Conservation (phyloP, 352 stramenopile species). For the Pythium utonaiense region DNA sequence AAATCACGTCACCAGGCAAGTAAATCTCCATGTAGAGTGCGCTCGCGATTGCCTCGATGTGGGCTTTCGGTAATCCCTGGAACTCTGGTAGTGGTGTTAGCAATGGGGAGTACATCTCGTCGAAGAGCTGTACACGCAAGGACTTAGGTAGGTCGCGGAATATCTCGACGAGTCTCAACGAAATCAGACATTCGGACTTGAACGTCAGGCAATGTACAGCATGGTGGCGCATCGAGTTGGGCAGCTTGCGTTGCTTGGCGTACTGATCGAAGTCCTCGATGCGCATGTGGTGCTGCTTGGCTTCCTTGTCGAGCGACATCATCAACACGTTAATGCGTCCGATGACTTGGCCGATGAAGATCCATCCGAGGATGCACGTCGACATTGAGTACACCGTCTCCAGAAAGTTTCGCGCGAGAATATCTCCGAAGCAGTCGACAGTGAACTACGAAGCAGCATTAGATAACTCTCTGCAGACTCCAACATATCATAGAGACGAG, state of each 20-base stretch:
- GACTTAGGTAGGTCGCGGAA: slow-evolving; percentile 45
- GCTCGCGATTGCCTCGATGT: slow-evolving; percentile 48
- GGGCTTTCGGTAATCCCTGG: slow-evolving; percentile 27
- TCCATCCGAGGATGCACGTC: slow-evolving; percentile 68
- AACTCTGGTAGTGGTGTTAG: slow-evolving; percentile 39
- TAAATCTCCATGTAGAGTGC: slow-evolving; percentile 61
- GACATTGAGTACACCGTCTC: slow-evolving; percentile 56
- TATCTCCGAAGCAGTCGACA: slow-evolving; percentile 74
- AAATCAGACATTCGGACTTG: slow-evolving; percentile 50
- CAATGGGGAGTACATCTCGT: slow-evolving; percentile 49
- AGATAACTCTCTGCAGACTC: not conserved
- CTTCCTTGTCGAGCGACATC: slow-evolving; percentile 55
- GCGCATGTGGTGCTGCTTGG: slow-evolving; percentile 44
- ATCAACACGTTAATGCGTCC: slow-evolving; percentile 68
- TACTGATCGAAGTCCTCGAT: slow-evolving; percentile 72
- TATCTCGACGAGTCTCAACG: slow-evolving; percentile 33
- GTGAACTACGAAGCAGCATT: slow-evolving; percentile 47
- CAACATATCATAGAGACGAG: not conserved
- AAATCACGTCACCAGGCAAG: slow-evolving; percentile 56
- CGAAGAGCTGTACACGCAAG: slow-evolving; percentile 36
- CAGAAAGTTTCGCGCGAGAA: slow-evolving; percentile 56
- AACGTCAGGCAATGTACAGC: slow-evolving; percentile 48
- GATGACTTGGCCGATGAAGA: slow-evolving; percentile 76
- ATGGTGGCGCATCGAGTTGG: slow-evolving; percentile 34
- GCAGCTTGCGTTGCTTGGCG: slow-evolving; percentile 49